Evolutionary conservation across 495 filamentous ascomycete genomes (phyloP).

Genomic region (Neurospora sp.): DNA sequence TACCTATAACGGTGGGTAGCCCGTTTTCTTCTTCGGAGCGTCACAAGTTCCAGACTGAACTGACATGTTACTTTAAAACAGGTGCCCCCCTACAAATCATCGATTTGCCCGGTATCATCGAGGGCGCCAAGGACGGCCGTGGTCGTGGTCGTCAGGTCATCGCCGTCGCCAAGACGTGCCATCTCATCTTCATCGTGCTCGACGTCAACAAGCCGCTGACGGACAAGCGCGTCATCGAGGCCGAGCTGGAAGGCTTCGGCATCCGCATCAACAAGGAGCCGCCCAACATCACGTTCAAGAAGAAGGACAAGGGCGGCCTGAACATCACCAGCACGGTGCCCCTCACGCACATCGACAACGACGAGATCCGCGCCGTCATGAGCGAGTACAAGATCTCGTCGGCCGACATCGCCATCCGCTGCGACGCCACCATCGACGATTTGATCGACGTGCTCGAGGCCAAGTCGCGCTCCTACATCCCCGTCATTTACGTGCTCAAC

Average conservation of each 20-base stretch:
- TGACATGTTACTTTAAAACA: slow-evolving; percentile 3
- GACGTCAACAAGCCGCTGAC: slow-evolving; percentile 98
- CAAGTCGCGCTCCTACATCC: slow-evolving; percentile 91
- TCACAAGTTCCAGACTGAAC: background rate
- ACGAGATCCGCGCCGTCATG: slow-evolving; percentile 98
- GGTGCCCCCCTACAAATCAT: slow-evolving; percentile 96
- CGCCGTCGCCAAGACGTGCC: slow-evolving; percentile 96
- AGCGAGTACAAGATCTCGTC: slow-evolving; percentile 91
- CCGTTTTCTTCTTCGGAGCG: background rate
- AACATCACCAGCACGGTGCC: slow-evolving; percentile 88
- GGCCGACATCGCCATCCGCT: slow-evolving; percentile 96
- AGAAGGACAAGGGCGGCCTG: slow-evolving; percentile 98
- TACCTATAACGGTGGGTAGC: slow-evolving; percentile 64
- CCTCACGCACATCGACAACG: slow-evolving; percentile 82
- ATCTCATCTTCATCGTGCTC: slow-evolving; percentile 96
- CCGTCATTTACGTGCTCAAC: slow-evolving; percentile 95
- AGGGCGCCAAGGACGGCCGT: slow-evolving; percentile 96
- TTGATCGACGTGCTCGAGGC: slow-evolving; percentile 94
- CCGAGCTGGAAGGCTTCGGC: slow-evolving; percentile 94
- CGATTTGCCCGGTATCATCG: slow-evolving; percentile 96
- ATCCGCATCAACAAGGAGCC: slow-evolving; percentile 96
- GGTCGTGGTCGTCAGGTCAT: slow-evolving; percentile 98
- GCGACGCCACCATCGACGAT: slow-evolving; percentile 77
- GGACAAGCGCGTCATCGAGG: slow-evolving; percentile 93
- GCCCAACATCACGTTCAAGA: slow-evolving; percentile 95